phyloP scores from a whole-genome alignment of 352 stramenopile genomes.

The Hyaloperonospora brassicae region DNA sequence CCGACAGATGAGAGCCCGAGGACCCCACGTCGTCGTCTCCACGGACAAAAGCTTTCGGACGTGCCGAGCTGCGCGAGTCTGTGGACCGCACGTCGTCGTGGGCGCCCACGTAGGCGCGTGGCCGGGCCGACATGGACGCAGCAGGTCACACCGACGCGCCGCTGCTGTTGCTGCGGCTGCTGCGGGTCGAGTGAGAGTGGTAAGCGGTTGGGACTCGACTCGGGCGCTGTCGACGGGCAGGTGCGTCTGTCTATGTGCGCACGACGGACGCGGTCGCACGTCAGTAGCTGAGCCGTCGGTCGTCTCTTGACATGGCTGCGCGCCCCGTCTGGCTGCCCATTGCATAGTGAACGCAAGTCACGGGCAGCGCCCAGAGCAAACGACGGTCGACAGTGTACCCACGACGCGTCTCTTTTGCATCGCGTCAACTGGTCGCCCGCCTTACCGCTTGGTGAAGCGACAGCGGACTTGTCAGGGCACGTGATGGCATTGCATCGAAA shows the following conservation, averaged over 20 bases:
- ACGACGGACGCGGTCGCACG: neutral
- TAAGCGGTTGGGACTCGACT: slow-evolving; percentile 17
- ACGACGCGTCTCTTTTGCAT: no score
- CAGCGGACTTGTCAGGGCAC: no score
- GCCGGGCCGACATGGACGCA: slow-evolving; percentile 6
- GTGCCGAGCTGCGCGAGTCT: slow-evolving; percentile 19
- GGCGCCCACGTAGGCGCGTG: slow-evolving; percentile 22
- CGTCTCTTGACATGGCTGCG: neutral
- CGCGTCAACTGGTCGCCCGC: no score
- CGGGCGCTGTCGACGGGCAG: slow-evolving; percentile 12
- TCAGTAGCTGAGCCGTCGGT: neutral
- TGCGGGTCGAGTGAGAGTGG: slow-evolving; percentile 24
- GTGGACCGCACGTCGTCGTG: slow-evolving; percentile 26
- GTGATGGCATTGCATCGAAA: no score
- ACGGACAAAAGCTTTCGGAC: slow-evolving; percentile 23
- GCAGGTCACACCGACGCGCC: no score
- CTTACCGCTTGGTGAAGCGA: no score
- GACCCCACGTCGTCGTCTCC: slow-evolving; percentile 28
- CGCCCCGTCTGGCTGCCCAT: slow-evolving; percentile 11
- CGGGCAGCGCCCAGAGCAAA: neutral
- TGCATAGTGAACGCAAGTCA: slow-evolving; percentile 12
- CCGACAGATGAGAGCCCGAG: slow-evolving; percentile 22
- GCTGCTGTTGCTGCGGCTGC: no score
- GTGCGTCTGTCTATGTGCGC: slow-evolving; percentile 2
- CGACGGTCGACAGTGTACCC: no score